A percentile compares a stretch with the other conserved stretches of the same genome.
phyloP scores from a whole-genome alignment of 257 asterid species.

The Eucommia ulmoides region DNA sequence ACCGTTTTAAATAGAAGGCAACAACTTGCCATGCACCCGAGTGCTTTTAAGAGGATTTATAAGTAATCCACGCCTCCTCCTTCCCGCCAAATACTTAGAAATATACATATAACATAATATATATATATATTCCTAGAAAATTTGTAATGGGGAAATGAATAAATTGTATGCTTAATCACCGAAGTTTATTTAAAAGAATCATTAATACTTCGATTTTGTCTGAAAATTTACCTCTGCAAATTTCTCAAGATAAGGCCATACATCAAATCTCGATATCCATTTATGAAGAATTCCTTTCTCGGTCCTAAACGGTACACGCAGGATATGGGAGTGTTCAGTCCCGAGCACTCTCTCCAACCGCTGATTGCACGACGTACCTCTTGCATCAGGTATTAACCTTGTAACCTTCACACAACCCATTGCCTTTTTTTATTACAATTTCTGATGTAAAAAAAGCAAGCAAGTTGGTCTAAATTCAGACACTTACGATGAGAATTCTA shows the following conservation, averaged over 20 bases:
- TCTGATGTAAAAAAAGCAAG: neutral
- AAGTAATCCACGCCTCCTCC: no score
- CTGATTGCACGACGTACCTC: constrained; percentile 92
- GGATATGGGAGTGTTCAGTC: constrained; percentile 75
- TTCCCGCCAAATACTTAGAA: no score
- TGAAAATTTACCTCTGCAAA: constrained; percentile 54
- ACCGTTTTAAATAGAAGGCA: no score
- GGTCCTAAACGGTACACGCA: constrained; percentile 83
- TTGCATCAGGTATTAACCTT: constrained; percentile 92
- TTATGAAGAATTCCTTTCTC: constrained; percentile 71
- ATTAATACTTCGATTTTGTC: neutral
- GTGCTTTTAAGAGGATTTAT: no score
- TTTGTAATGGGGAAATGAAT: no score
- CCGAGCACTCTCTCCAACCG: constrained; percentile 77
- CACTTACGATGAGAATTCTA: constrained; percentile 62
- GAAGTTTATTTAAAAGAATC: no score
- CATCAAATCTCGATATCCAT: constrained; percentile 96
- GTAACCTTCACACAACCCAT: constrained; percentile 50
- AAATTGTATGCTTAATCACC: no score
- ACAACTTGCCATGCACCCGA: no score
- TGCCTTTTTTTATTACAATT: constrained; percentile 4
- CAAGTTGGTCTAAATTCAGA: neutral
- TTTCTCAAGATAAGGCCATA: constrained; percentile 95
- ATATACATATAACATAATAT: no score
- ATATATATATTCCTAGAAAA: no score